A percentile compares a stretch with the other conserved stretches of the same genome.
Evolutionary conservation across 1,139 yeast species (phyloP).

Genomic region (Geotrichum phurueaensis): DNA sequence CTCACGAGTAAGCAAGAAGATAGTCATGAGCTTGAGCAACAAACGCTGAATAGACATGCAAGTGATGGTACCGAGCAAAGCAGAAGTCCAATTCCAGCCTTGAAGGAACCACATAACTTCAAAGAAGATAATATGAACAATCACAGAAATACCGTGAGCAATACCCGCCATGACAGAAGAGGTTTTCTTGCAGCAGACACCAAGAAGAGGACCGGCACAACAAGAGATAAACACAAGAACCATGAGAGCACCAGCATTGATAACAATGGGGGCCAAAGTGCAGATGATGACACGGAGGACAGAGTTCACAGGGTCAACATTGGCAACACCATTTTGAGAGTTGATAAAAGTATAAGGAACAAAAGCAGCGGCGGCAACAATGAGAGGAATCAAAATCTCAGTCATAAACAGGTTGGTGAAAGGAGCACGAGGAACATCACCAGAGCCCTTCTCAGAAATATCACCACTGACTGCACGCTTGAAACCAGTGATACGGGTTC

Average conservation of each 20-base stretch:
- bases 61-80: slow-evolving; percentile 80
- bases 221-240: slow-evolving; percentile 79
- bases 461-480: slow-evolving; percentile 84
- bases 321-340: slow-evolving; percentile 90
- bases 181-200: slow-evolving; percentile 94
- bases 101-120: slow-evolving; percentile 96
- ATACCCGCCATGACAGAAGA: slow-evolving; percentile 96
- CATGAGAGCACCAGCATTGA: slow-evolving; percentile 64
- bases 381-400: slow-evolving; percentile 75
- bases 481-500: slow-evolving; percentile 98
- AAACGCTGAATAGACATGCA: slow-evolving; percentile 85
- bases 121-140: slow-evolving; percentile 78
- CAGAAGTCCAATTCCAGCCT: slow-evolving; percentile 82
- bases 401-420: slow-evolving; percentile 80
- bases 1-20: slow-evolving; percentile 83
- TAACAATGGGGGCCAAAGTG: slow-evolving; percentile 84
- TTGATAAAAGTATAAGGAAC: slow-evolving; percentile 89
- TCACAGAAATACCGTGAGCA: slow-evolving; percentile 87
- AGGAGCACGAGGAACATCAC: slow-evolving; percentile 93
- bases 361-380: slow-evolving; percentile 87
- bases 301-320: slow-evolving; percentile 62
- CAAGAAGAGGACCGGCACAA: slow-evolving; percentile 94
- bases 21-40: slow-evolving; percentile 77
- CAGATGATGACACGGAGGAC: slow-evolving; percentile 79
- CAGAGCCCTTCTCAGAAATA: slow-evolving; percentile 86